phyloP scores from a whole-genome alignment of 371 early-diverging fungal genomes.

The Conidiobolus incongruus region DNA sequence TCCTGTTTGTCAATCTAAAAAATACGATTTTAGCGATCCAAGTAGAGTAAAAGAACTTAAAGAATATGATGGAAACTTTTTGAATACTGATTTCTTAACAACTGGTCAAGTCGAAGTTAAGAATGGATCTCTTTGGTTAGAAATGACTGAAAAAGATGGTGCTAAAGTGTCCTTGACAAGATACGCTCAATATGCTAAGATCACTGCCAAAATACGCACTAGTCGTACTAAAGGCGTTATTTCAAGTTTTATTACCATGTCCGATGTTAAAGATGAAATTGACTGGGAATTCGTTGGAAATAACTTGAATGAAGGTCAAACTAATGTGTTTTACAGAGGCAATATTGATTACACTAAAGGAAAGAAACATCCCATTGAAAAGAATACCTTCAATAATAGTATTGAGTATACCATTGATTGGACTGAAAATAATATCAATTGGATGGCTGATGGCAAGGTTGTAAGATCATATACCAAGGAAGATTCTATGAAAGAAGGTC shows the following conservation, averaged over 20 bases:
- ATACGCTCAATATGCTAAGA: background rate
- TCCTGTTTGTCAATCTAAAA: background rate
- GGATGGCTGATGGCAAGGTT: conserved; percentile 21
- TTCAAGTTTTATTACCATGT: no score
- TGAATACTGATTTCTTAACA: conserved; percentile 7
- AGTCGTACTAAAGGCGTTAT: conserved; percentile 9
- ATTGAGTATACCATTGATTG: conserved; percentile 23
- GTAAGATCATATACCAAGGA: conserved; percentile 14
- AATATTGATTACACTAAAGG: background rate
- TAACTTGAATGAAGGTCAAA: conserved; percentile 4
- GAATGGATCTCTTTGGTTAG: background rate
- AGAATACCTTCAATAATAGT: conserved; percentile 10
- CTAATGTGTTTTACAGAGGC: conserved; percentile 10
- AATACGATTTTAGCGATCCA: background rate
- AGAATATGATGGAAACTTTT: conserved; percentile 16
- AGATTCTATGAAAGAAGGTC: conserved; percentile 8
- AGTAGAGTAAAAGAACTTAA: conserved; percentile 3
- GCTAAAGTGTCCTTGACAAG: background rate
- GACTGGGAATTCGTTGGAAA: conserved; percentile 12
- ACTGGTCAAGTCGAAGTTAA: background rate
- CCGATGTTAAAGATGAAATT: conserved; percentile 13
- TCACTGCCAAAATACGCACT: conserved; percentile 3
- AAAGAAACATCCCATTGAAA: conserved; percentile 2
- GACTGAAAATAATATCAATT: conserved; percentile 23
- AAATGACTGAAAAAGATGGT: background rate